A percentile compares a stretch with the other conserved stretches of the same genome.
phyloP scores from a whole-genome alignment of 2,329 filamentous ascomycete species.

The Epichloe typhina region DNA sequence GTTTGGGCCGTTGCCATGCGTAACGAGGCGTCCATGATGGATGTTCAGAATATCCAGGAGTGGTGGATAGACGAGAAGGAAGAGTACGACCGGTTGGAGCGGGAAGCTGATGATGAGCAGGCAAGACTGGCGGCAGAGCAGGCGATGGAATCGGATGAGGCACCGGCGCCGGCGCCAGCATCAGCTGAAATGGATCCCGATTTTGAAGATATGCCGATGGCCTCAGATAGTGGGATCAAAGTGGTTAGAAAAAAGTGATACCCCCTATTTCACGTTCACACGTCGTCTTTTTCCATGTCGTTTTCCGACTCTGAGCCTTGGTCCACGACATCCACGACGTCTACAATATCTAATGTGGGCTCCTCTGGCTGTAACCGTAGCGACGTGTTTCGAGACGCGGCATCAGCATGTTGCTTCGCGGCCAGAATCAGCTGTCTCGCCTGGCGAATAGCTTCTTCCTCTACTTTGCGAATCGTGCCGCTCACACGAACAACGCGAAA shows the following conservation, averaged over 20 bases:
- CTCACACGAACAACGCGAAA: conserved; percentile 78
- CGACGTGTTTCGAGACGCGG: conserved; percentile 7
- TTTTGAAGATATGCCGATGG: conserved; percentile 38
- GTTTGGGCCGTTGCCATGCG: conserved; percentile 97
- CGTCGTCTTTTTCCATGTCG: conserved; percentile 29
- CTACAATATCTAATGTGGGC: conserved; percentile 28
- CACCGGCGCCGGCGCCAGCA: conserved; percentile 9
- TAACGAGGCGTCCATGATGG: conserved; percentile 58
- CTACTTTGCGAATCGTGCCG: conserved; percentile 83
- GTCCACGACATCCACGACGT: conserved; percentile 26
- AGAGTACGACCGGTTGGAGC: conserved; percentile 71
- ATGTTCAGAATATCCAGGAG: conserved; percentile 84
- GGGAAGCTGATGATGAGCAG: conserved; percentile 62
- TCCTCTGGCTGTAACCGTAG: conserved; percentile 15
- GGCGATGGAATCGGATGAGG: conserved; percentile 23
- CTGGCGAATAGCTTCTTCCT: conserved; percentile 75
- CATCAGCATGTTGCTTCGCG: conserved; percentile 34
- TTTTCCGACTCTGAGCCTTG: conserved; percentile 27
- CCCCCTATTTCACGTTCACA: conserved; percentile 21
- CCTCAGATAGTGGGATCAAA: conserved; percentile 53
- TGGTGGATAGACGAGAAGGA: conserved; percentile 88
- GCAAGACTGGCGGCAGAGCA: conserved; percentile 33
- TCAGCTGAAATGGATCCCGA: conserved; percentile 27
- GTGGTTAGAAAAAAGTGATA: conserved; percentile 51
- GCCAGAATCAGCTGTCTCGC: conserved; percentile 60